Conservation (phyloP, 2,329 filamentous ascomycete species). For the Cadophora gregata region DNA sequence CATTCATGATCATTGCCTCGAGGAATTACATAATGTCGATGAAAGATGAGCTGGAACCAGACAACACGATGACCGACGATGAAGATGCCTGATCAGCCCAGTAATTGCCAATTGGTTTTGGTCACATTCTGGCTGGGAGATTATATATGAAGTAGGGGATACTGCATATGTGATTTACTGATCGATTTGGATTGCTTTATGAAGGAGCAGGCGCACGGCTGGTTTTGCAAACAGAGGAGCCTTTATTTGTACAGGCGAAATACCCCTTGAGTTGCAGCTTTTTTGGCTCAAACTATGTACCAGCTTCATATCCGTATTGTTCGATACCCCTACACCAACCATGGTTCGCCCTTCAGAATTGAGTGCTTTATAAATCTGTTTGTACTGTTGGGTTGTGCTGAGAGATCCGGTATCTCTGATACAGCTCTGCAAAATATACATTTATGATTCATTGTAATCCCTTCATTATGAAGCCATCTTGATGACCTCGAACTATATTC, state of each 20-base stretch:
- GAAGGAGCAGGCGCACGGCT: neutral
- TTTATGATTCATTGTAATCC: neutral
- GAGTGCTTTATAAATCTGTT: slow-evolving; percentile 4
- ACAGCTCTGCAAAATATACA: neutral
- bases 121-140: neutral
- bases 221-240: neutral
- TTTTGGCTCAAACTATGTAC: slow-evolving; percentile 15
- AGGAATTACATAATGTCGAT: slow-evolving; percentile 43
- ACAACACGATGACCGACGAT: slow-evolving; percentile 34
- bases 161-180: slow-evolving; percentile 3
- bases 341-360: slow-evolving; percentile 11
- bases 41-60: slow-evolving; percentile 39
- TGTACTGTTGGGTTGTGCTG: neutral
- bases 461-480: neutral
- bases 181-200: neutral
- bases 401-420: neutral
- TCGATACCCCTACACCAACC: slow-evolving; percentile 23
- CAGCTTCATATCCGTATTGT: slow-evolving; percentile 16
- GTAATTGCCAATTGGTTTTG: neutral
- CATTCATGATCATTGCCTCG: slow-evolving; percentile 41
- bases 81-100: slow-evolving; percentile 30
- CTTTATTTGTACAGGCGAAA: slow-evolving; percentile 21
- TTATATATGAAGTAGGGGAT: neutral
- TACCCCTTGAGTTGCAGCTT: slow-evolving; percentile 22
- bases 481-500: neutral